A percentile compares a stretch with the other conserved stretches of the same genome.
Conservation (phyloP, 805 yeast genomes). For the Cyberlindnera misumaiensis region DNA sequence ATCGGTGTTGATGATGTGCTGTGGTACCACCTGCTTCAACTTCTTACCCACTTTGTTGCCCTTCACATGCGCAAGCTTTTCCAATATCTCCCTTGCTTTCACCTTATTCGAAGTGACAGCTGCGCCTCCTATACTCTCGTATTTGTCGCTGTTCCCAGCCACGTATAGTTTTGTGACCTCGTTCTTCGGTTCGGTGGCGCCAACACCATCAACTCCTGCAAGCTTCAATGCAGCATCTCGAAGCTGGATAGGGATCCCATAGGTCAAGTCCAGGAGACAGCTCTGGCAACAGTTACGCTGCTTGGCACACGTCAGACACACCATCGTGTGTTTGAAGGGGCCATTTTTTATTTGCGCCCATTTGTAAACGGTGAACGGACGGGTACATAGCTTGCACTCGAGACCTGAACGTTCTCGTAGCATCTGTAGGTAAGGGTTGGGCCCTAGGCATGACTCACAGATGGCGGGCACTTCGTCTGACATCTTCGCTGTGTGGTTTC, state of each 20-base stretch:
- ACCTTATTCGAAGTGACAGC: constrained; percentile 25
- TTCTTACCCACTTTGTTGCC: constrained; percentile 11
- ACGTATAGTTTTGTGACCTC: constrained; percentile 48
- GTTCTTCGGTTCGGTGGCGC: constrained; percentile 37
- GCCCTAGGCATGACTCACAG: constrained; percentile 71
- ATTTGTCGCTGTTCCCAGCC: constrained; percentile 40
- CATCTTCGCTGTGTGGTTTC: constrained; percentile 3
- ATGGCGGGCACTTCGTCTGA: constrained; percentile 43
- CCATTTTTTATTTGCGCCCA: constrained; percentile 52
- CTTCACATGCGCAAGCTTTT: constrained; percentile 30
- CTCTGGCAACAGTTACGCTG: constrained; percentile 81
- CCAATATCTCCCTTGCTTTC: constrained; percentile 47
- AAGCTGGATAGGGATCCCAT: constrained; percentile 70
- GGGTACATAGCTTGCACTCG: constrained; percentile 80
- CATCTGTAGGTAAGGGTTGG: constrained; percentile 61
- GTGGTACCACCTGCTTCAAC: constrained; percentile 6
- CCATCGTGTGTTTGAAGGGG: constrained; percentile 51
- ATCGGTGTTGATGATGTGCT: constrained; percentile 30
- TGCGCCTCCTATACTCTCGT: constrained; percentile 31
- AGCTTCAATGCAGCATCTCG: constrained; percentile 76
- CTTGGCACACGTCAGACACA: constrained; percentile 76
- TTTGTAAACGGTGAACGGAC: constrained; percentile 75
- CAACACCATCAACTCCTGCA: constrained; percentile 43
- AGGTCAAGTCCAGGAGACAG: constrained; percentile 77
- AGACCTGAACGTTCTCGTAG: constrained; percentile 62